Percentiles rank a stretch among this genome's conserved stretches.
phyloP scores from a whole-genome alignment of 2,329 filamentous ascomycete species.

The Colletotrichum orchidophilum region DNA sequence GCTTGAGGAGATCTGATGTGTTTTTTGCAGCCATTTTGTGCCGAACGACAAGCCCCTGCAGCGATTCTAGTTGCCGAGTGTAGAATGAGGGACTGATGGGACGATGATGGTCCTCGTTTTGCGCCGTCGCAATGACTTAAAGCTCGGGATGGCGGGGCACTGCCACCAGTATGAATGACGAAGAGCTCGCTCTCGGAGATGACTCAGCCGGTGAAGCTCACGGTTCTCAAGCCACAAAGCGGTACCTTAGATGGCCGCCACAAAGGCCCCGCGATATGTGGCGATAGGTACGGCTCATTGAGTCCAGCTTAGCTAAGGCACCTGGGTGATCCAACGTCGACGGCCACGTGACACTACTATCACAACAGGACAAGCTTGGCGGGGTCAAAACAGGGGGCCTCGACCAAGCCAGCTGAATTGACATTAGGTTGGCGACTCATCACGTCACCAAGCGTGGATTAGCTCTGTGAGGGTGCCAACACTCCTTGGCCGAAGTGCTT shows the following conservation, averaged over 20 bases:
- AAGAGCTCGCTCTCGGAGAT: slow-evolving; percentile 10
- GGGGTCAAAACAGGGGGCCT: slow-evolving; percentile 1
- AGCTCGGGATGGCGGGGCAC: slow-evolving; percentile 8
- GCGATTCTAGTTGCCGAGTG: background rate
- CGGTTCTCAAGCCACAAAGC: background rate
- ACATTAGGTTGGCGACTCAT: slow-evolving; percentile 12
- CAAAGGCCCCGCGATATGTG: slow-evolving; percentile 11
- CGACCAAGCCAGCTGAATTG: slow-evolving; percentile 6
- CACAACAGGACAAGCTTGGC: slow-evolving; percentile 2
- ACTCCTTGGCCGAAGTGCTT: slow-evolving; percentile 21
- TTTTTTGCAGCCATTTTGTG: slow-evolving; percentile 49
- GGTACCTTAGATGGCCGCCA: background rate
- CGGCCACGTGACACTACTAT: background rate
- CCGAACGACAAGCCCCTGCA: background rate
- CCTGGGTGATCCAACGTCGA: background rate
- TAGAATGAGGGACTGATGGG: background rate
- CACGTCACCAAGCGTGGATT: slow-evolving; percentile 30
- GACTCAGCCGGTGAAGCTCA: slow-evolving; percentile 30
- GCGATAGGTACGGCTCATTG: background rate
- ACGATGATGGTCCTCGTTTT: background rate
- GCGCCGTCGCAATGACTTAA: slow-evolving; percentile 22
- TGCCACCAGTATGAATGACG: slow-evolving; percentile 10
- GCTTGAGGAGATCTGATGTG: slow-evolving; percentile 55
- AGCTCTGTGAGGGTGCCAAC: slow-evolving; percentile 16
- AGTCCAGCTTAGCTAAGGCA: too few relatives aligned